Evolutionary conservation across 768 basidiomycete genomes (phyloP).

Genomic region (Naematelia aurantialba): DNA sequence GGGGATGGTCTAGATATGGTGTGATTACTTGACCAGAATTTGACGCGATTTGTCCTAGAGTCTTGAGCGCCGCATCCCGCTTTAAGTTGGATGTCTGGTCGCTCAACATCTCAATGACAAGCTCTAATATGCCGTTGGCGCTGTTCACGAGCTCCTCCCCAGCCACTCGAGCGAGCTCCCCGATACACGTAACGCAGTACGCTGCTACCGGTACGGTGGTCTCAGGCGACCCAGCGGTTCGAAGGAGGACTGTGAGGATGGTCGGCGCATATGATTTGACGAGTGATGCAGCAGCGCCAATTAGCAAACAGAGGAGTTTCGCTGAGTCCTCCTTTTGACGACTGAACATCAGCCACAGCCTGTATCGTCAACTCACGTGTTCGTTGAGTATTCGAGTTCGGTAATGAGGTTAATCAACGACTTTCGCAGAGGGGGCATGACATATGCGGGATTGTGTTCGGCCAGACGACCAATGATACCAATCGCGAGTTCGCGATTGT

Average conservation of each 20-base stretch:
- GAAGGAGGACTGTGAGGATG: constrained; percentile 85
- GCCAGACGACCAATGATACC: constrained; percentile 86
- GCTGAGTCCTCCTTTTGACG: constrained; percentile 77
- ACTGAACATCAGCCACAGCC: constrained; percentile 22
- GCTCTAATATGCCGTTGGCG: constrained; percentile 80
- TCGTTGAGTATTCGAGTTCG: constrained; percentile 91
- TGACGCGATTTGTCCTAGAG: constrained; percentile 90
- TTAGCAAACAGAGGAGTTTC: constrained; percentile 77
- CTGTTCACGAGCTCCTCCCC: constrained; percentile 84
- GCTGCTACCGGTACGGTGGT: constrained; percentile 81
- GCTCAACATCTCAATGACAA: constrained; percentile 82
- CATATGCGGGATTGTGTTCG: constrained; percentile 93
- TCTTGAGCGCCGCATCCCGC: constrained; percentile 88
- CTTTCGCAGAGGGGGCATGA: constrained; percentile 95
- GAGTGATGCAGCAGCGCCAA: constrained; percentile 84
- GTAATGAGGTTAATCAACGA: constrained; percentile 92
- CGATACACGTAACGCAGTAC: constrained; percentile 87
- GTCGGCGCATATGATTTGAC: constrained; percentile 95
- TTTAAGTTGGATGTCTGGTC: constrained; percentile 77
- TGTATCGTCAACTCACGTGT: constrained; percentile 59
- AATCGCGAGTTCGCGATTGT: constrained; percentile 87
- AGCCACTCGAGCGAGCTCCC: constrained; percentile 86
- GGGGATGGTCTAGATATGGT: constrained; percentile 85
- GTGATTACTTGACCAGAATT: constrained; percentile 92
- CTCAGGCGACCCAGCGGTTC: constrained; percentile 71